Base-by-base conservation (phyloP, 2,329 filamentous ascomycete genomes). In the Neoscytalidium dimidiatum region DNA sequence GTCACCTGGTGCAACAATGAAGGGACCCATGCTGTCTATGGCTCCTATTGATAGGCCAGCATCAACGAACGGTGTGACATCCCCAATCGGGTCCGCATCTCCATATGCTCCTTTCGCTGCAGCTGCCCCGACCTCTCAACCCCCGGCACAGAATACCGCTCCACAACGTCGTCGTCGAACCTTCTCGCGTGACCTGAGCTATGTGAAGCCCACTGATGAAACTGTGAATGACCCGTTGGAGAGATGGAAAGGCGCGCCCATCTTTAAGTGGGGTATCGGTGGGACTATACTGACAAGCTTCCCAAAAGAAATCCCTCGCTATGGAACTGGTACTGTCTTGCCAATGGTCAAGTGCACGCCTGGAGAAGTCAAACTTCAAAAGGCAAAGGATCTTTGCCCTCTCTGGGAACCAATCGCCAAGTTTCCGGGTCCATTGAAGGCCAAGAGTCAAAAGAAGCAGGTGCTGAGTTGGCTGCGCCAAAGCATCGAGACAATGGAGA, bases 361-460 rank as follows among this genome's bases (percentile, higher is more conserved):
- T 19, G 95, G 95, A 2, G 91, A 94, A 69, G 86, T 97, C 26
- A 92, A 89, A 71, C 81, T 94, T n/a, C 85, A 88, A 67, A 90
- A 86, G 69, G 84, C 92, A 67, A 95, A 90, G 74, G 88, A 93
- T 48, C 82, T 92, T 31, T 81, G 92, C 49, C 88, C 91, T 4
- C 80, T 93, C 8, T 82, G 87, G 26, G 92, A 95, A 35, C 85
- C 88, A 2, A 80, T 95, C 56, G 85, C 87, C 19, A 92, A 89
- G 70, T 98, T 98, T 72, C 95, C 95, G 0, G 95, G 95, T 0
- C 95, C 96, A 3, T 81, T 99, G 29, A 93, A 90, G 76, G 86
- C 88, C 44, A 98, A 97, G 74, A 88, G 89, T 1, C 98, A 97
- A 83, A 99, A 99, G 83, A 99, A 98, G 81, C 94, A 99, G 63